These are phyloP conservation scores for Mycothermus thermophilus DNA, from an alignment of 495 filamentous ascomycete genomes.

Conservation along the genomic window DNA sequence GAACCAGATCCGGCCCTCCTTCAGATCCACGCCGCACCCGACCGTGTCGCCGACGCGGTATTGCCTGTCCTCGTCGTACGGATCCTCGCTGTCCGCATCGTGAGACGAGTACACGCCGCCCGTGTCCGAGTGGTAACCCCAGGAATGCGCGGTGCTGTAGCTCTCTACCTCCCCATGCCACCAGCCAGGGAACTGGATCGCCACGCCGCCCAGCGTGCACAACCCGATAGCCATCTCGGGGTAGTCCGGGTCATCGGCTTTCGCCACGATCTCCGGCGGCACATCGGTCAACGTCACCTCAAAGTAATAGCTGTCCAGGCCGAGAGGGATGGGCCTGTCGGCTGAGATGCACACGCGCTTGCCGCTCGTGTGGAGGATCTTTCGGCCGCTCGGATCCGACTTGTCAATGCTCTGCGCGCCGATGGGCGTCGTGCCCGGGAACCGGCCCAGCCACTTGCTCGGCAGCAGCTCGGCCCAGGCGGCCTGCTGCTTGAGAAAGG, in stretches of 20 bases:
- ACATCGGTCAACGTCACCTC: constrained; percentile 7
- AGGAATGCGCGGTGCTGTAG: constrained; percentile 2
- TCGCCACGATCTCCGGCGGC: not conserved
- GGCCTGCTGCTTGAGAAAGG: constrained; percentile 11
- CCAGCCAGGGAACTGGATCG: constrained; percentile 12
- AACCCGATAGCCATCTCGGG: constrained; percentile 13
- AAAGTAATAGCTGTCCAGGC: constrained; percentile 16
- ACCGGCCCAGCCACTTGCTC: constrained; percentile 4
- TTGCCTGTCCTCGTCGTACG: not conserved
- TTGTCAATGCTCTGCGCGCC: constrained; percentile 2
- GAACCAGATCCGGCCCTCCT: constrained; percentile 10
- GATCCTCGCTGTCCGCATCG: not conserved
- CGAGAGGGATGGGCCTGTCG: constrained; percentile 12
- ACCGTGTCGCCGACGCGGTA: constrained; percentile 12
- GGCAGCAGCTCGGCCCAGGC: constrained; percentile 13
- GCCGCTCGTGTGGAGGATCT: constrained; percentile 1
- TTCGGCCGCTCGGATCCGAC: constrained; percentile 2
- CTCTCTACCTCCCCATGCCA: not conserved
- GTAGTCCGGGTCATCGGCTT: not conserved
- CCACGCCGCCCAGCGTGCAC: constrained; percentile 12
- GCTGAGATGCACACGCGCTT: constrained; percentile 9
- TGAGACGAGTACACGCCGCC: constrained; percentile 5
- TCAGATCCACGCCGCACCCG: constrained; percentile 14
- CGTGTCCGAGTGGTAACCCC: constrained; percentile 12
- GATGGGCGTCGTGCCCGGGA: constrained; percentile 1